Base-by-base conservation (phyloP, 2,329 filamentous ascomycete genomes). In the Tolypocladium endophyticum region DNA sequence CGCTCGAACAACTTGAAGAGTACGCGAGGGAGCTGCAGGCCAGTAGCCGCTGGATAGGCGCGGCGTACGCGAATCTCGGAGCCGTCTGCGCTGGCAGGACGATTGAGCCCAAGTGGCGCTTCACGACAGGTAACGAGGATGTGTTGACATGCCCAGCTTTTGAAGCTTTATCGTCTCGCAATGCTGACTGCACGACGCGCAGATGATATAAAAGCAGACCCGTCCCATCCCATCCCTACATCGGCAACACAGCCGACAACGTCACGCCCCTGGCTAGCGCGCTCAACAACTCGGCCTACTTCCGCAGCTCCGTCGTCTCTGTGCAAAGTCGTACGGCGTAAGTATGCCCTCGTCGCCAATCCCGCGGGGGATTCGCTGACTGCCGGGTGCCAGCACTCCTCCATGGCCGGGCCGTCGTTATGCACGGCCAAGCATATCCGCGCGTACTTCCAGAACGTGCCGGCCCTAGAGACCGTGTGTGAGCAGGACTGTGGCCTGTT, bases 321-420 rank as follows among this genome's bases (percentile, higher is more conserved):
- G 71, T 76, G 16, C 79, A 81, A 77, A 81, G 53, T 76, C 77
- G 0, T 82, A 78, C 47, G 81, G 81, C 5, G 79, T 80, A 71
- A 69, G 77, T 69, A 12, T 11, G 2, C 23, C 18, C 6, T 3
- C 8, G 12, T 9, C 14, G 11, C 7, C 3, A 9, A 33, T 18
- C 33, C 2, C 20, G 30, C 35, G 35, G 3, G 16, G 39, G 4
- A 35, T 18, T 30, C 8, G 47, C 41, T 35, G 9, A 33, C 18
- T 45, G 36, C 28, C 18, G 18, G 18, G 1, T 57, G 36, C 12
- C 55, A 81, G 77, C 83, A 86, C 62, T 83, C 80, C 8, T 76
- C 74, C 18, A 66, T 79, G 5, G 70, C 79, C 0, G 73, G 76
- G 6, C 71, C 77, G 0, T 79, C 77, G 1, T 68, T 69, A 0